Conservation (phyloP, 805 yeast species). For the Ogataea thermomethanolica region DNA sequence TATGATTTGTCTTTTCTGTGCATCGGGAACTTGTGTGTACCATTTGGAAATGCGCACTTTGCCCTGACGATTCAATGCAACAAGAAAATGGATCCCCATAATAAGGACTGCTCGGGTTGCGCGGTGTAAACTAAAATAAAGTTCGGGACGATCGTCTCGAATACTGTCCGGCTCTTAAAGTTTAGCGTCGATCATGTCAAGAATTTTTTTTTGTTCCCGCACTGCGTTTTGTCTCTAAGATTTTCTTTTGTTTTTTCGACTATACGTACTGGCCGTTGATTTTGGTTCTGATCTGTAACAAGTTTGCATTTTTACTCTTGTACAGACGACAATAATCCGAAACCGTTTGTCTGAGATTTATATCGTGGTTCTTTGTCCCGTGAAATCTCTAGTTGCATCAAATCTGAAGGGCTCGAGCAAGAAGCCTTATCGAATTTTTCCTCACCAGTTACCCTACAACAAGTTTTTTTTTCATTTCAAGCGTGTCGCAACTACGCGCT, state of each 20-base stretch:
- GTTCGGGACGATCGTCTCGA: conserved; percentile 7
- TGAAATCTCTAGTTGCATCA: conserved; percentile 3
- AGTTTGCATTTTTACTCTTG: no score
- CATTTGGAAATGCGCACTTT: conserved; percentile 82
- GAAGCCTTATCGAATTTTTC: conserved; percentile 8
- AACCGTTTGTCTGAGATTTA: no score
- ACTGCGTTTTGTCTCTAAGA: conserved; percentile 4
- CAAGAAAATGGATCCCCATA: conserved; percentile 78
- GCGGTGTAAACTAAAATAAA: neutral
- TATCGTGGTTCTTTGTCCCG: neutral
- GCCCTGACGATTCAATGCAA: conserved; percentile 92
- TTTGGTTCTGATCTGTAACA: neutral
- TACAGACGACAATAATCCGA: no score
- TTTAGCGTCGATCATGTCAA: conserved; percentile 8
- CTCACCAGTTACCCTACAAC: conserved; percentile 3
- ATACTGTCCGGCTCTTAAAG: neutral
- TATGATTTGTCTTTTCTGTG: conserved; percentile 45
- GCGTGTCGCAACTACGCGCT: conserved; percentile 11
- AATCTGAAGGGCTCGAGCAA: conserved; percentile 1
- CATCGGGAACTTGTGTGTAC: conserved; percentile 42
- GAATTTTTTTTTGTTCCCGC: conserved; percentile 1
- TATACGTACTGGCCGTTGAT: neutral
- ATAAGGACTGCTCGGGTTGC: neutral
- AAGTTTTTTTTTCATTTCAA: conserved; percentile 1
- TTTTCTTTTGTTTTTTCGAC: conserved; percentile 8